phyloP scores from a whole-genome alignment of 2,329 filamentous ascomycete genomes.

The Dactylellina cionopaga region DNA sequence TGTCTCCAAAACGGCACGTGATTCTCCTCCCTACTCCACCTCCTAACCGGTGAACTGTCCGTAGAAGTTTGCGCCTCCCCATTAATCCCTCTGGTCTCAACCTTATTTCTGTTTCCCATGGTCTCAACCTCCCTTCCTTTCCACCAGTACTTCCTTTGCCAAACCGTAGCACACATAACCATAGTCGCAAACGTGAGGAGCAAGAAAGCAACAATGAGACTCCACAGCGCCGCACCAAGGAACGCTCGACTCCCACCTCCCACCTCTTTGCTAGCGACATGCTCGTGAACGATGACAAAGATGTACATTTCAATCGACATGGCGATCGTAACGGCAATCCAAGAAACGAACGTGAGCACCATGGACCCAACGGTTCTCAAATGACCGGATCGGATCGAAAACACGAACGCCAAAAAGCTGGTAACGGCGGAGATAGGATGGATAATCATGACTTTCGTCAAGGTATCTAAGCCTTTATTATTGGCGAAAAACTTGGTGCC shows the following conservation, averaged over 20 bases:
- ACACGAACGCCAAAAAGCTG: slow-evolving; percentile 16
- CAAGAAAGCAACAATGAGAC: slow-evolving; percentile 17
- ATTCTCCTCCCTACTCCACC: slow-evolving; percentile 27
- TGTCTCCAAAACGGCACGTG: slow-evolving; percentile 32
- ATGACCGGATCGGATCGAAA: slow-evolving; percentile 32
- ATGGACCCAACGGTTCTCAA: slow-evolving; percentile 20
- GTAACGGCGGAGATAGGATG: slow-evolving; percentile 30
- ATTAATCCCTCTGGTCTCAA: slow-evolving; percentile 5
- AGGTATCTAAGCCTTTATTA: slow-evolving; percentile 27
- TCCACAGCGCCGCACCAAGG: slow-evolving; percentile 36
- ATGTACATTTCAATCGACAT: slow-evolving; percentile 37
- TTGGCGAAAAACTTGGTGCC: slow-evolving; percentile 38
- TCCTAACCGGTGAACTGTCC: slow-evolving; percentile 38
- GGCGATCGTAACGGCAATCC: slow-evolving; percentile 21
- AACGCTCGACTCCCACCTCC: slow-evolving; percentile 25
- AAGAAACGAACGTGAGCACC: slow-evolving; percentile 6
- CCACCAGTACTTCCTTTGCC: slow-evolving; percentile 36
- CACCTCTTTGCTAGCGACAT: slow-evolving; percentile 21
- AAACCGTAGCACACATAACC: slow-evolving; percentile 20
- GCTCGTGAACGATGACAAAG: slow-evolving; percentile 30
- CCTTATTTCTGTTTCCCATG: background rate
- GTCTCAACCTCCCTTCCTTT: background rate
- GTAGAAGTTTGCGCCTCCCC: slow-evolving; percentile 12
- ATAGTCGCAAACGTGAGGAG: slow-evolving; percentile 12
- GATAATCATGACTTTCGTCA: slow-evolving; percentile 46